Conservation (phyloP, 495 filamentous ascomycete genomes). For the Friedmanniomyces endolithicus region DNA sequence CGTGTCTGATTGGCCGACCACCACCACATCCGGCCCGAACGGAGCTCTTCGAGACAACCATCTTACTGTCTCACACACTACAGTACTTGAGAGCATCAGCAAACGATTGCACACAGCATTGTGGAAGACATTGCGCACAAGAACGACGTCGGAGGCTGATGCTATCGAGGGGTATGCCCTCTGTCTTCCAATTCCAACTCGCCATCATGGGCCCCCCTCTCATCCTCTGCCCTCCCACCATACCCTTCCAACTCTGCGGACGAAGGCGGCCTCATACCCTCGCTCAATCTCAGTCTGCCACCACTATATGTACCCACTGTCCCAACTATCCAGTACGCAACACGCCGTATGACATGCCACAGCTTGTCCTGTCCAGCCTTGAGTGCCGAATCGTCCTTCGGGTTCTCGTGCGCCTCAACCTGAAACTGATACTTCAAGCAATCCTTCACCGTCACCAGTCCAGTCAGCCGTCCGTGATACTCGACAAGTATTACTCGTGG, state of each 20-base stretch:
- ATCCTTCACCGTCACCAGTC: conserved; percentile 92
- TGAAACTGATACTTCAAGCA: conserved; percentile 97
- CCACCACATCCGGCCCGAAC: too few species aligned
- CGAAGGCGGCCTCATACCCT: conserved; percentile 1
- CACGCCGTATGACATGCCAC: conserved; percentile 23
- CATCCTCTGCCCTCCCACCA: not conserved
- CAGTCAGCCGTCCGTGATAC: conserved; percentile 66
- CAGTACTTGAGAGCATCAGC: too few species aligned
- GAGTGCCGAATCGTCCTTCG: conserved; percentile 35
- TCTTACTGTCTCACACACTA: too few species aligned
- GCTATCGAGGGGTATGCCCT: conserved; percentile 5
- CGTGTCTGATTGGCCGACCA: not conserved
- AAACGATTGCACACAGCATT: too few species aligned
- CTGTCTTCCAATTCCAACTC: conserved; percentile 17
- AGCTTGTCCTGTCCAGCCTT: conserved; percentile 25
- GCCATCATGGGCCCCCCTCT: not conserved
- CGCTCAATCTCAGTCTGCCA: conserved; percentile 13
- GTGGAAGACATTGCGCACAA: too few species aligned
- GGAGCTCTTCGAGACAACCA: too few species aligned
- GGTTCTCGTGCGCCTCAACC: conserved; percentile 79
- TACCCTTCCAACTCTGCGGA: not conserved
- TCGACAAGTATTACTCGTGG: conserved; percentile 90
- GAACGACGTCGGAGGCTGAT: not conserved
- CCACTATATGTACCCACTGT: conserved; percentile 11
- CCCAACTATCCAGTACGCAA: conserved; percentile 22